phyloP scores from a whole-genome alignment of 768 basidiomycete species.

The Suillus clintonianus region DNA sequence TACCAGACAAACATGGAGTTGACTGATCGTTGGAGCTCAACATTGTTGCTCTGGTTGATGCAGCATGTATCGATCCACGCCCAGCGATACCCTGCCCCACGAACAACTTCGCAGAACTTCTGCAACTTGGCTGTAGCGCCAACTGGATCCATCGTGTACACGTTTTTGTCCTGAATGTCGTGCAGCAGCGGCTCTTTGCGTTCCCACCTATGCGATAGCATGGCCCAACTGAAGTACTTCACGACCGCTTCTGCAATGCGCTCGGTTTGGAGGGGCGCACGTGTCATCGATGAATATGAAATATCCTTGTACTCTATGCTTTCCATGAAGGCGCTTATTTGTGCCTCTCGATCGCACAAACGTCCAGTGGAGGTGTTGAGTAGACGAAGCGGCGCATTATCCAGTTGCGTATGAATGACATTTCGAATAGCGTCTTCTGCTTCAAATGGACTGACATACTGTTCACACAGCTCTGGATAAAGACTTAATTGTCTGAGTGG shows the following conservation, averaged over 20 bases:
- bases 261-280: not conserved
- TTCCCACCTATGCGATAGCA: not conserved
- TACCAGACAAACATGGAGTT: constrained; percentile 16
- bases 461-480: too few relatives aligned
- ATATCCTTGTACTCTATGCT: not conserved
- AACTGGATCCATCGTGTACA: not conserved
- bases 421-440: not conserved
- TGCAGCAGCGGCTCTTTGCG: not conserved
- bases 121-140: not conserved
- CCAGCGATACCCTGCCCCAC: not conserved
- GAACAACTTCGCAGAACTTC: not conserved
- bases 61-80: not conserved
- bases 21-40: not conserved
- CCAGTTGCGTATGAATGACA: not conserved
- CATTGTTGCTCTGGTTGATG: not conserved
- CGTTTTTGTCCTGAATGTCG: not conserved
- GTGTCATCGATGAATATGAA: not conserved
- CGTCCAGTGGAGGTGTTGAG: not conserved
- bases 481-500: too few relatives aligned
- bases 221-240: not conserved
- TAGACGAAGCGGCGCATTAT: not conserved
- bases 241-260: not conserved
- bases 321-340: not conserved
- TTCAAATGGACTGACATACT: not conserved
- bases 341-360: not conserved